A percentile compares a stretch with the other conserved stretches of the same genome.
These are phyloP conservation scores for Trichoderma afroharzianum DNA, from an alignment of 2,329 filamentous ascomycete genomes.

Conservation along the genomic window DNA sequence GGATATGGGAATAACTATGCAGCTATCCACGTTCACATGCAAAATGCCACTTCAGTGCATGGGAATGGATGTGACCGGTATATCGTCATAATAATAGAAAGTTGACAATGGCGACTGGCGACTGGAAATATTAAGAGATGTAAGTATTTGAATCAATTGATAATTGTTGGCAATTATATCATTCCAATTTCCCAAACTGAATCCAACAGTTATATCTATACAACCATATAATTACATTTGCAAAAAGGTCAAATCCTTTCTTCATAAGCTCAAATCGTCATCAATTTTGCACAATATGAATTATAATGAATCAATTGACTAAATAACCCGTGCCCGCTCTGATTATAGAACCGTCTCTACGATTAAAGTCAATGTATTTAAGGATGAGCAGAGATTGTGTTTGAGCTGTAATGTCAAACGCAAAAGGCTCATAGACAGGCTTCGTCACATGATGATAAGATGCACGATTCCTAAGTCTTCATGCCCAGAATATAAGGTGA, in stretches of 20 bases:
- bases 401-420: not conserved
- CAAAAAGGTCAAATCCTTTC: not conserved
- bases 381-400: not conserved
- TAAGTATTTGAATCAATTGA: too few relatives aligned
- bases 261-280: not conserved
- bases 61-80: too few relatives aligned
- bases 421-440: not conserved
- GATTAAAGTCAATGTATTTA: not conserved
- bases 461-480: not conserved
- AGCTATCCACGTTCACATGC: too few relatives aligned
- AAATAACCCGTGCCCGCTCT: not conserved
- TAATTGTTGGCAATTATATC: not conserved
- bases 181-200: fast-evolving
- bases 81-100: too few relatives aligned
- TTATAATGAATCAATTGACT: not conserved
- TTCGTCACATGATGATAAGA: not conserved
- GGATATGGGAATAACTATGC: not conserved
- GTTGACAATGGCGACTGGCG: too few relatives aligned
- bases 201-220: not conserved
- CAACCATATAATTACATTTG: not conserved
- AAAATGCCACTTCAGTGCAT: too few relatives aligned
- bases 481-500: not conserved
- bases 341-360: too few relatives aligned
- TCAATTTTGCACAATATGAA: not conserved
- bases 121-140: too few relatives aligned